Base-by-base conservation (phyloP, 345 rosid genomes). In the Brassica incana region DNA sequence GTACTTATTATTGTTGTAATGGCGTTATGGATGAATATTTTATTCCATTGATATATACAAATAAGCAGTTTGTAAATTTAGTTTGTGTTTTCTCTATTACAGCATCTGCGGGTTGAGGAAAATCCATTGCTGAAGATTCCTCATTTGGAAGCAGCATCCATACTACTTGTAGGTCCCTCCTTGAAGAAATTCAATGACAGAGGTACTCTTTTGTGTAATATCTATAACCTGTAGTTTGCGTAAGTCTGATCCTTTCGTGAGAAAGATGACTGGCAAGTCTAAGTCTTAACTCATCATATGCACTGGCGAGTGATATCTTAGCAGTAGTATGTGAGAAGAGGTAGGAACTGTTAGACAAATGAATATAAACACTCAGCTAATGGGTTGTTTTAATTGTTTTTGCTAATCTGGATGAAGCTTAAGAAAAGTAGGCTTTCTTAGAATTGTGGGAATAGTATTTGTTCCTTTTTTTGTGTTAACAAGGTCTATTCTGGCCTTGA, bases 81-180 rank as follows among this genome's bases (percentile, higher is more conserved):
- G 10, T 54, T 80, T 54, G 23, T 68, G 74, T 56, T 69, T 50
- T 67, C 18, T 23, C 43, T 63, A 60, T 60, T 40, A 80, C 85
- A 95, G 99, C 99, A 95, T 91, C 86, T 95, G 75, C 93, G 99
- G 71, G 89, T 95, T 72, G 99, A 95, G 87, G 99, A 95, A 88
- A 95, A 95, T 85, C 98, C 98, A 67, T 80, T 95, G 81, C 92
- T 92, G 78, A 91, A 92, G 88, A 91, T 92, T 90, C 80, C 94
- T 78, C 97, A 95, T 86, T 36, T 95, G 82, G 98, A 95, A 90
- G 99, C 98, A 20, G 99, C 98, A 75, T 84, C 92, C 70, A 89
- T 92, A 77, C 77, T 95, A 87, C 97, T 95, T 84, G 93, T 92
- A 83, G 99, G 99, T 84, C 90, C 93, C 69, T 90, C 97, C 58